Conservation (phyloP, 176 grass and related monocot genomes). For the Leersia perrieri region DNA sequence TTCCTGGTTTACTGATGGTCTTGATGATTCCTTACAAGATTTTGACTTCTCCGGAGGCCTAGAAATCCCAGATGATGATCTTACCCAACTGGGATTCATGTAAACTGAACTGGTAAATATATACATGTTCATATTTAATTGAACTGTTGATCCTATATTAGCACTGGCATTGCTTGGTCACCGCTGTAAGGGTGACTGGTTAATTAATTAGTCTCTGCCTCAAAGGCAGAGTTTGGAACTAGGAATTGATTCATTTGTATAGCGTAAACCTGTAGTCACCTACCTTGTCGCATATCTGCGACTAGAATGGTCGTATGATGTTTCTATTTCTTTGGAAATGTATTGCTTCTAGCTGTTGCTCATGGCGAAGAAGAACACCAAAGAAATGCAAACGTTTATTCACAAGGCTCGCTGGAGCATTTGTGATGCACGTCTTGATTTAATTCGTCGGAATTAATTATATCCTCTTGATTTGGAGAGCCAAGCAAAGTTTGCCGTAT, state of each 20-base stretch:
- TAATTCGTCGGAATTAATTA: neutral
- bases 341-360: neutral
- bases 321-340: neutral
- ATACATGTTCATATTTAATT: conserved; percentile 33
- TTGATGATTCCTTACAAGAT: conserved; percentile 51
- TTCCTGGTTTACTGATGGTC: conserved; percentile 45
- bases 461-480: neutral
- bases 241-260: conserved; percentile 23
- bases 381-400: neutral
- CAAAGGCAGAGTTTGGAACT: conserved; percentile 31
- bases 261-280: neutral
- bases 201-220: conserved; percentile 20
- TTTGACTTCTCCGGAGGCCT: conserved; percentile 54
- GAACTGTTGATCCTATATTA: conserved; percentile 38
- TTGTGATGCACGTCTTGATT: neutral
- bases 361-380: neutral
- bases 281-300: conserved; percentile 3
- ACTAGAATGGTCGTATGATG: neutral
- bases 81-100: conserved; percentile 52
- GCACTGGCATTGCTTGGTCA: neutral
- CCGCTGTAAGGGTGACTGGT: conserved; percentile 15
- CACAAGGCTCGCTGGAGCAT: neutral
- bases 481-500: neutral
- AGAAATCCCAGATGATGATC: conserved; percentile 59
- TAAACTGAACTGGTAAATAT: conserved; percentile 30